Evolutionary conservation across 352 stramenopile genomes (phyloP).

Genomic region (Blastocystis sp.): DNA sequence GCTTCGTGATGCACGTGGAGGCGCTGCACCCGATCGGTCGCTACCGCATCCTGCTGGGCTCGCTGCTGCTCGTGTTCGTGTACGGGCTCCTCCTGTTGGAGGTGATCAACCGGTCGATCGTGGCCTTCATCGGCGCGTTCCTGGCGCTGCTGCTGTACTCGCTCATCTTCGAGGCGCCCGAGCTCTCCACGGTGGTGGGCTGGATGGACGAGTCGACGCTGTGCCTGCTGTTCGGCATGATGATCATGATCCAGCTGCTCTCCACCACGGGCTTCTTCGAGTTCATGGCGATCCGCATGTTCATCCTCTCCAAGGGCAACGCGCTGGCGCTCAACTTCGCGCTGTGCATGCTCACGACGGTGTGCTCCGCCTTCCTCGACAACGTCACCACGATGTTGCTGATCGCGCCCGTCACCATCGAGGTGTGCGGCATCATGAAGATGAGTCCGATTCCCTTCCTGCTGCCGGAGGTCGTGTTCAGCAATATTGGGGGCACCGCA

Average conservation of each 20-base stretch:
- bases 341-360: conserved; percentile 77
- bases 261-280: conserved; percentile 79
- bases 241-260: conserved; percentile 78
- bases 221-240: conserved; percentile 79
- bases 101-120: conserved; percentile 78
- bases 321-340: conserved; percentile 74
- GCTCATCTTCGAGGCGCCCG: conserved; percentile 76
- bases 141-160: conserved; percentile 78
- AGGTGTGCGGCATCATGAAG: conserved; percentile 78
- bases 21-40: conserved; percentile 33
- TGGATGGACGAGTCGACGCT: conserved; percentile 76
- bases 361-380: conserved; percentile 78
- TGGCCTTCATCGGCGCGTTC: conserved; percentile 78
- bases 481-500: conserved; percentile 78
- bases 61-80: conserved; percentile 77
- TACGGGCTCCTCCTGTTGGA: conserved; percentile 79
- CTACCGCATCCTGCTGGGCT: conserved; percentile 63
- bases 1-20: conserved; percentile 72
- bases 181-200: conserved; percentile 74
- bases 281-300: conserved; percentile 77
- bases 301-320: conserved; percentile 76
- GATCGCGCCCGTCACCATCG: conserved; percentile 79
- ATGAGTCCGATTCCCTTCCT: conserved; percentile 78
- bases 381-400: conserved; percentile 80
- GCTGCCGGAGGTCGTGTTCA: conserved; percentile 78